Evolutionary conservation across 1,139 yeast species (phyloP), one percentile per base, ranked within the genome.

Genomic region (Suhomyces coccinellae): DNA sequence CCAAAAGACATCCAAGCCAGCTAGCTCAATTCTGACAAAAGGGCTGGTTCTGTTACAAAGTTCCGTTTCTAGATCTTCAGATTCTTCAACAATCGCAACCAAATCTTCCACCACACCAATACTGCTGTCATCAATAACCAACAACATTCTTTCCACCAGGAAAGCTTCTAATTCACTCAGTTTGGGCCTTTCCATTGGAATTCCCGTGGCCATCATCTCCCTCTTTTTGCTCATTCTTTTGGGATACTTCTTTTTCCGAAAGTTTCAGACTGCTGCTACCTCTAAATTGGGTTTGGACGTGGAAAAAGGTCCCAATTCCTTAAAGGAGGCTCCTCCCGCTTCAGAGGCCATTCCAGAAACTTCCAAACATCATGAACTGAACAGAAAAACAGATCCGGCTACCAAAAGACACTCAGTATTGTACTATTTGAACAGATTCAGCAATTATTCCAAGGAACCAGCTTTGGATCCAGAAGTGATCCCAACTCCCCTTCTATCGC

Each of bases 151-250:
- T 28, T 20, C 41, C 31, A 13, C 33, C 17, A 33, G 37, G 24
- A 36, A 32, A 16, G 31, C 28, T 2, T 42, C 49, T 26, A 46
- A 47, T 15, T 52, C 56, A 12, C 38, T 51, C 22, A 62, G 63
- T 10, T 54, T 72, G 16, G 77, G 77, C 0, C 56, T 73, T 43
- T 75, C 77, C 3, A 58, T 74, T 6, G 78, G 78, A 0, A 63
- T 74, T n/a, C 79, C 79, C 3, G 53, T 71, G 6, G 73, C 74
- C 0, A 53, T 69, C 6, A 54, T 71, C 12, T 55, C 58, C 0
- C 20, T 71, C 3, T 57, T 70, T 22, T 49, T 63, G 1, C 41
- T 65, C 3, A 57, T 58, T 3, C 53, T 63, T 5, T 57, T 64
- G 5, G 55, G 63, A 49, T 55, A 57, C 33, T 55, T 60, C 16